These are phyloP conservation scores for Isochrysis galbana DNA, from an alignment of 78 protist species.

Conservation along the genomic window DNA sequence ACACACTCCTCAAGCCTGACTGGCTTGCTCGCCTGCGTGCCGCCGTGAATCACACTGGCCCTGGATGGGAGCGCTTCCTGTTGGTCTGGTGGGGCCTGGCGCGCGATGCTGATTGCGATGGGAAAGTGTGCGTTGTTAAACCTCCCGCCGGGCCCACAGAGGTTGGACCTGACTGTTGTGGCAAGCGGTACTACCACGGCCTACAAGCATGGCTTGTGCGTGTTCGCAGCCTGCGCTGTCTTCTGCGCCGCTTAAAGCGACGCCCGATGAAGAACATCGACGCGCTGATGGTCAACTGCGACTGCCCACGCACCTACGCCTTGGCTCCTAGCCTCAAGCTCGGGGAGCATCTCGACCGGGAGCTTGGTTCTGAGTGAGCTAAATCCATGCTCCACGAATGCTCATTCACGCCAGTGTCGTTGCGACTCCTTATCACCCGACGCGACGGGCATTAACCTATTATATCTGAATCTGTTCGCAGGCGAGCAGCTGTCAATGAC, in stretches of 20 bases:
- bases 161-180: background rate
- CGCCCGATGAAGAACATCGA: background rate
- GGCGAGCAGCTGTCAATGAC: too few relatives aligned
- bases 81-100: background rate
- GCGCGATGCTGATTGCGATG: too few relatives aligned
- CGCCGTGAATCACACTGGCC: background rate
- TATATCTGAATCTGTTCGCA: too few relatives aligned
- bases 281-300: background rate
- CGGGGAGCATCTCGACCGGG: background rate
- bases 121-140: background rate
- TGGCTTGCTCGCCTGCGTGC: background rate
- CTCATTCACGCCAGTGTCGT: too few relatives aligned
- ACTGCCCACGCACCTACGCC: background rate
- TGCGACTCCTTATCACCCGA: too few relatives aligned
- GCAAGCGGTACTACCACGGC: slow-evolving; percentile 12
- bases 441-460: too few relatives aligned
- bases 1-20: background rate
- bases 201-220: slow-evolving; percentile 7
- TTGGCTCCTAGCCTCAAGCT: background rate
- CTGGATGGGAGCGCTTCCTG: background rate
- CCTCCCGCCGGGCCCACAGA: background rate
- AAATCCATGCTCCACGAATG: too few relatives aligned
- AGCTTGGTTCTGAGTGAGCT: background rate
- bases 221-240: background rate
- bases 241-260: background rate